Base-by-base conservation (phyloP, 2,329 filamentous ascomycete species). In the Penicillium sp. region DNA sequence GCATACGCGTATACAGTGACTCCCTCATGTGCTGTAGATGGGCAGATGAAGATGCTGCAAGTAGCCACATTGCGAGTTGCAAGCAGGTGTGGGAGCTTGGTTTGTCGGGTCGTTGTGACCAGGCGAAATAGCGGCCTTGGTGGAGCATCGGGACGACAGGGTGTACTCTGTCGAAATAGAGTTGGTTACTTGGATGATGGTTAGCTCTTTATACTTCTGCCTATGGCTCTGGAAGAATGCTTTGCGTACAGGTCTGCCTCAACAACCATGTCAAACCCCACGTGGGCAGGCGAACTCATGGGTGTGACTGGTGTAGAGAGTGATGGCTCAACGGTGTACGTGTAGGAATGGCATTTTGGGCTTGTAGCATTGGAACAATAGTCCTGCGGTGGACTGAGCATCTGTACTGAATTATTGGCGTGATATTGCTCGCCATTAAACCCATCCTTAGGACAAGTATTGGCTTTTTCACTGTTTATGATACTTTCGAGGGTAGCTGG, bases 1-100 rank as follows among this genome's bases (percentile, higher is more conserved):
- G 57, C 1, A 64, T 60, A 19, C 67, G 57, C 3, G 47, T 50
- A 38, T 67, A 67, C 3, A 69, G 50, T 0, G 52, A 38, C 7
- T 66, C 60, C 8, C 56, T 50, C 4, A 68, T 37, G 13, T 59
- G 36, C 10, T 63, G 62, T 37, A 64, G 65, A 19, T 69, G 69
- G 1, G 62, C 59, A 0, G 69, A 72, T 11, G 64, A 38, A 0
- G 63, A 57, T 2, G 69, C 63, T 10, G 70, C 68, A 9, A 69
- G 38, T 1, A 67, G 64, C 67, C 69, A 70, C 67, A 72, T 67
- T 19, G 69, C 63, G 41, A 63, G 61, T 46, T 71, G 69, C 4
- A 72, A 52, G 27, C 65, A 66, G 5, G 43, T 35, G 27, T 61
- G 62, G 3, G 51, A 46, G 4, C 56, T 46, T 9, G 41, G 45